Evolutionary conservation across 495 filamentous ascomycete species (phyloP).

Genomic region (Lepidopterella palustris): DNA sequence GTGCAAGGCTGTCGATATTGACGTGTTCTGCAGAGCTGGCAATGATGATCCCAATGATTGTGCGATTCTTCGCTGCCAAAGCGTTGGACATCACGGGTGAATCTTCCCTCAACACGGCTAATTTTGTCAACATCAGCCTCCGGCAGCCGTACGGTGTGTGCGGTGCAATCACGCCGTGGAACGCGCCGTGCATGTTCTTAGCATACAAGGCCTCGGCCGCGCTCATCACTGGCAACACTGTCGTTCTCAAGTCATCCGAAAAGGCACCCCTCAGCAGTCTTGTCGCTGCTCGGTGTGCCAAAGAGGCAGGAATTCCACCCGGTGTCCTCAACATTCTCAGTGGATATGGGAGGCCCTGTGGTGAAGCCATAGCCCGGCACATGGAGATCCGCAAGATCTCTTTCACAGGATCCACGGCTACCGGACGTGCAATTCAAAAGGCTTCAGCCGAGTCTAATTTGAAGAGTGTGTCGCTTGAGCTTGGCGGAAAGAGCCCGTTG

Average conservation of each 20-base stretch:
- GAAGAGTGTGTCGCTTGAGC: slow-evolving; percentile 36
- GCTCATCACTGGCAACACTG: slow-evolving; percentile 33
- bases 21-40: too few species aligned
- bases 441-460: slow-evolving; percentile 34
- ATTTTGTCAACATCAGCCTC: slow-evolving; percentile 32
- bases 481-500: slow-evolving; percentile 37
- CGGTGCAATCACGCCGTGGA: slow-evolving; percentile 40
- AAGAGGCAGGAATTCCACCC: slow-evolving; percentile 36
- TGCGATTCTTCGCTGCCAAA: slow-evolving; percentile 28
- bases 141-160: slow-evolving; percentile 37
- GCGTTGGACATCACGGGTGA: slow-evolving; percentile 27
- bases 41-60: too few species aligned
- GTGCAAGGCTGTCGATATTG: too few species aligned
- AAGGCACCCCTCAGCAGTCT: slow-evolving; percentile 38
- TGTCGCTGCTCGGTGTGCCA: slow-evolving; percentile 29
- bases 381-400: slow-evolving; percentile 29
- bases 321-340: slow-evolving; percentile 38
- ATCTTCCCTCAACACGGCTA: slow-evolving; percentile 32
- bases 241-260: slow-evolving; percentile 37
- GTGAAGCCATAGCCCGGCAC: slow-evolving; percentile 31
- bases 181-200: slow-evolving; percentile 32
- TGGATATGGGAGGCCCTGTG: slow-evolving; percentile 32
- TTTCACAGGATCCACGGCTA: slow-evolving; percentile 30
- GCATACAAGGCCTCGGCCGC: slow-evolving; percentile 33
- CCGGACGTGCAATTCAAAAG: slow-evolving; percentile 22